A percentile compares a stretch with the other conserved stretches of the same genome.
phyloP scores from a whole-genome alignment of 1,284 basidiomycete species.

The Omphalotus olearius region DNA sequence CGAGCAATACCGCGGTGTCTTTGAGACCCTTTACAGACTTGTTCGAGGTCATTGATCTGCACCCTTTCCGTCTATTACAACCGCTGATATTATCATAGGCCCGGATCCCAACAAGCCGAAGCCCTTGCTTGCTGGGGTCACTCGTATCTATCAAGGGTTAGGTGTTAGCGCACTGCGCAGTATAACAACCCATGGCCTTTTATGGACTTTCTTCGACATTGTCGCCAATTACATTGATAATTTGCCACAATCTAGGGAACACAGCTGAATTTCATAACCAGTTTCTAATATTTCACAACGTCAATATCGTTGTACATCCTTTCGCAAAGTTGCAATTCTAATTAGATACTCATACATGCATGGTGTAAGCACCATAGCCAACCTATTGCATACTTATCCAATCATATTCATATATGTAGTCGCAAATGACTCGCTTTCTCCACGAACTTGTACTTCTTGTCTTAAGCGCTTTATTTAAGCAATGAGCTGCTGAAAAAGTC shows the following conservation, averaged over 20 bases:
- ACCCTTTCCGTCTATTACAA: neutral
- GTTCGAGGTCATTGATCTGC: conserved; percentile 52
- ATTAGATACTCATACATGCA: no score
- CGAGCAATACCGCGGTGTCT: conserved; percentile 59
- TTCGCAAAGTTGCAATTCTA: no score
- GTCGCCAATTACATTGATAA: conserved; percentile 72
- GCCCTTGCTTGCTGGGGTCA: conserved; percentile 64
- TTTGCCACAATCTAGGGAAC: conserved; percentile 36
- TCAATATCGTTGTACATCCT: neutral
- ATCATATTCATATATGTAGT: neutral
- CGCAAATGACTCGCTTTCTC: neutral
- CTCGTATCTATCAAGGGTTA: conserved; percentile 79
- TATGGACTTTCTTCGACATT: conserved; percentile 83
- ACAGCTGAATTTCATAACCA: neutral
- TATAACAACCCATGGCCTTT: conserved; percentile 77
- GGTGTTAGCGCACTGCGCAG: conserved; percentile 81
- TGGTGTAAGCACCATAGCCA: neutral
- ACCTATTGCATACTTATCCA: neutral
- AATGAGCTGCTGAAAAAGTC: no score
- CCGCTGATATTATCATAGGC: conserved; percentile 38
- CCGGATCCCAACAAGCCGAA: conserved; percentile 71
- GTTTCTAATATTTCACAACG: neutral
- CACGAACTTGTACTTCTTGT: no score
- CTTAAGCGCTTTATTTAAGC: no score
- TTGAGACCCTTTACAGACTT: conserved; percentile 73